Evolutionary conservation across 139 green algal species (phyloP), one percentile per base, ranked within the genome.

Genomic region (Chlorella sorokiniana): DNA sequence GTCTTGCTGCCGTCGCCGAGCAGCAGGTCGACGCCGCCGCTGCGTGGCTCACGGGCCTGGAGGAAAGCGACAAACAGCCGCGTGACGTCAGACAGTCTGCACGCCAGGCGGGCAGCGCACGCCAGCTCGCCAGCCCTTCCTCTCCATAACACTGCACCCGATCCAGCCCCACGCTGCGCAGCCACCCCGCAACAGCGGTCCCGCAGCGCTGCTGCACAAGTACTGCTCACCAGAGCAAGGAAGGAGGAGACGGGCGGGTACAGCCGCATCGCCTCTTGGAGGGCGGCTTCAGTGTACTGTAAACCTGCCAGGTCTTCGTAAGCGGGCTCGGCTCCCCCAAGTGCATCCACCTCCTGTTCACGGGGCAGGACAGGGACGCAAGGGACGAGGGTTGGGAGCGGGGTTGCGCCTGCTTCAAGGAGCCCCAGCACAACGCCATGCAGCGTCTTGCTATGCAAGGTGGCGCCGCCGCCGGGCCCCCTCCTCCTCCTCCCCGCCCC

Each of bases 211-310:
- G 27, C 31, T 62, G 69, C 22, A 27, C 27, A 44, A 0, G 10
- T 25, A 41, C 14, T 18, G 9, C 52, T 76, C 51, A 74, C 72
- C 54, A 79, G 63, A 0, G 79, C 77, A 20, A 83, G 54, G 35
- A 87, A 48, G n/a, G 81, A 20, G 25, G 86, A 86, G 8, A 86
- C 88, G 23, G 88, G 83, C 3, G 89, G 88, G 56, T 86, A 90
- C 59, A 93, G 74, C 11, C 90, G 79, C 80, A 93, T 37, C 37
- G 78, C 80, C 82, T 93, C 90, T 33, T 86, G 61, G 23, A 93
- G 74, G 6, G 88, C 87, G 27, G 85, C 85, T 83, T 90, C 81
- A 29, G 71, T 63, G 37, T 85, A 89, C 0, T 81, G 77, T 56
- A 88, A 85, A 56, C 76, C 79, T 10, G 81, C 74, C 65, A 89